Evolutionary conservation across 2,329 filamentous ascomycete species (phyloP), one percentile per base, ranked within the genome.

Genomic region (Coleophoma cylindrospora): DNA sequence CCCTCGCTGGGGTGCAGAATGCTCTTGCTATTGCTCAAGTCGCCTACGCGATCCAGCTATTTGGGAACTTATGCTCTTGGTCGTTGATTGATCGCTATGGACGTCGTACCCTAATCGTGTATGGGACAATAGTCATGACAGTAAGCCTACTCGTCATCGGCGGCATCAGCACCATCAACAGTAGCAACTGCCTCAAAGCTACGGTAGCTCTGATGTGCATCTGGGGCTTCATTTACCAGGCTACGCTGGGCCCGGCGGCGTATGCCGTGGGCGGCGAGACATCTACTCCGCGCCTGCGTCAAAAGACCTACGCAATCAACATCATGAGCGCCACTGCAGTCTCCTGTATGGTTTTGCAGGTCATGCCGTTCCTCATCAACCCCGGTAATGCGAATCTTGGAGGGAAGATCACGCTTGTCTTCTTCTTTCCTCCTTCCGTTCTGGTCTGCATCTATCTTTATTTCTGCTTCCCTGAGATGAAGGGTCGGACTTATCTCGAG

Each of bases 271-370:
- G 62, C 19, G 63, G 63, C 15, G 64, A 66, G 52, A 64, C 63
- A 8, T 51, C 65, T 2, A 64, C 57, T 48, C 59, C 40, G 33
- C 55, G 58, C 50, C 58, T 66, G 21, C 56, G 64, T 5, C 64
- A 65, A 52, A 66, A 65, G 51, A 66, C 63, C 0, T 66, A 66
- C 54, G 62, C 57, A 11, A 64, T 66, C 58, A 67, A 66, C 55
- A 63, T 66, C 34, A 63, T 67, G 60, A 51, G 48, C 10, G 53
- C 60, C 3, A 67, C 63, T 6, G 60, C 59, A 5, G 58, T 62
- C 2, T 65, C 63, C 1, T 66, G 62, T 51, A 36, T 63, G 40
- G 54, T 64, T 9, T 57, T 59, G 9, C 61, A 65, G 45, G 57
- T 65, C 37, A 57, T 65, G 51, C 64, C 64, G 7, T 64, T 64